Conservation (phyloP, 352 stramenopile species). For the Phytophthora fragariaefolia region DNA sequence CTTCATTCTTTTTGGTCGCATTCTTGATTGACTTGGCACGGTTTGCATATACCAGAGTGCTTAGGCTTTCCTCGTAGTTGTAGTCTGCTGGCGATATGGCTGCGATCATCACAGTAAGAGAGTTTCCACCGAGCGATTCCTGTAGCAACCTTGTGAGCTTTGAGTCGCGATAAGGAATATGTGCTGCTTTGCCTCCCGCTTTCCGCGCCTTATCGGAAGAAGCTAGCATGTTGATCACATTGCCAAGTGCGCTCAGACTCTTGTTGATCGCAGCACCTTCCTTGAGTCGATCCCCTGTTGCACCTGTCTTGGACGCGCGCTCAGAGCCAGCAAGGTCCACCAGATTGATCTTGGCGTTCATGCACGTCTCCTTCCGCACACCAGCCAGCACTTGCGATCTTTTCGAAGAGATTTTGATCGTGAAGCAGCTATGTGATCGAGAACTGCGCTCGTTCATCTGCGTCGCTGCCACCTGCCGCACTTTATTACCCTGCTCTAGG, state of each 20-base stretch:
- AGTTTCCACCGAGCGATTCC: slow-evolving; percentile 92
- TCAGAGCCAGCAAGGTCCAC: slow-evolving; percentile 93
- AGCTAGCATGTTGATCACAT: slow-evolving; percentile 93
- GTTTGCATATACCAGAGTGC: slow-evolving; percentile 94
- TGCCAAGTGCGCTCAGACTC: slow-evolving; percentile 90
- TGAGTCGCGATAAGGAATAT: slow-evolving; percentile 93
- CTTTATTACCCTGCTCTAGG: slow-evolving; percentile 90
- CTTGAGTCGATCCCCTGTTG: slow-evolving; percentile 87
- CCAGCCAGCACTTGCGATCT: slow-evolving; percentile 55
- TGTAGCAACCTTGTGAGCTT: slow-evolving; percentile 92
- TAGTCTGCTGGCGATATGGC: slow-evolving; percentile 92
- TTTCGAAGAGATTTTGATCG: slow-evolving; percentile 91
- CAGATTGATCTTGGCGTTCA: slow-evolving; percentile 92
- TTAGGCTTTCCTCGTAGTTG: slow-evolving; percentile 94
- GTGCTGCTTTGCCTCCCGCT: slow-evolving; percentile 43
- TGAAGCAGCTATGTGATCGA: slow-evolving; percentile 92
- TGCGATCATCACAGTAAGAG: slow-evolving; percentile 94
- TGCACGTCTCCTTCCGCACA: slow-evolving; percentile 73
- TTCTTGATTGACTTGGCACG: slow-evolving; percentile 94
- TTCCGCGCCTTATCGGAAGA: slow-evolving; percentile 45
- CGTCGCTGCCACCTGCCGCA: slow-evolving; percentile 89
- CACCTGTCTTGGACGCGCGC: slow-evolving; percentile 88
- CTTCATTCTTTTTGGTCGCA: slow-evolving; percentile 87
- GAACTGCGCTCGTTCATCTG: slow-evolving; percentile 93
- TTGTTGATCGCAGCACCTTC: slow-evolving; percentile 95